Evolutionary conservation across 192 early-diverging fungal species (phyloP), one percentile per base, ranked within the genome.

Genomic region (Podila clonocystis): DNA sequence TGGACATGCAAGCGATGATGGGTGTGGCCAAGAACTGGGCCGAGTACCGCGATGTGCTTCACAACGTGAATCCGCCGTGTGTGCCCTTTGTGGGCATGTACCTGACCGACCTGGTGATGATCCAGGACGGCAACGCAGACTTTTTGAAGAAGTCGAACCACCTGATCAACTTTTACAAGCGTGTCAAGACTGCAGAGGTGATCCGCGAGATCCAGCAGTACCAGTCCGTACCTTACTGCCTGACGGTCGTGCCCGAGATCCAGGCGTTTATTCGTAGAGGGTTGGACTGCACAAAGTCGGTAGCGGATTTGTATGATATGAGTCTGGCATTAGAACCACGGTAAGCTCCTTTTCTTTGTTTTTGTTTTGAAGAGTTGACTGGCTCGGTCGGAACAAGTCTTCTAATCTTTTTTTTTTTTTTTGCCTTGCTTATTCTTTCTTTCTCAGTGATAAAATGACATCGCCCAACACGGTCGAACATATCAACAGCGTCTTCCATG

Each of bases 121-220:
- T 98, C 41, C 94, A 97, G 72, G 97, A 98, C 68, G 96, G 96
- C 28, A 97, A 96, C 82, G 86, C 94, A 20, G 90, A 97, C 72
- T 86, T 88, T 65, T 64, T 98, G 15, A 87, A 90, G 49, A 86
- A 75, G 64, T 66, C 84, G 11, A 84, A 87, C 17, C 79, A 87
- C 6, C 83, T 97, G 36, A 97, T 99, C 85, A 99, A 99, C 83
- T 98, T 98, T 83, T 89, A 89, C 63, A 98, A 98, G 82, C 90
- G 94, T 69, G 90, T 89, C 82, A 95, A 93, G 67, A 96, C 93
- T 1, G 95, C 96, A 4, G 95, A 96, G 73, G 94, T 97, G 8
- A 93, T 99, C 80, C 91, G 93, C 15, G 95, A 97, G 69, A 92
- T 97, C 65, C 94, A 97, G 75, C 94, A 96, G 82, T 99, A 95